phyloP scores from a whole-genome alignment of 2,329 filamentous ascomycete genomes.

The Cryphonectria radicalis region DNA sequence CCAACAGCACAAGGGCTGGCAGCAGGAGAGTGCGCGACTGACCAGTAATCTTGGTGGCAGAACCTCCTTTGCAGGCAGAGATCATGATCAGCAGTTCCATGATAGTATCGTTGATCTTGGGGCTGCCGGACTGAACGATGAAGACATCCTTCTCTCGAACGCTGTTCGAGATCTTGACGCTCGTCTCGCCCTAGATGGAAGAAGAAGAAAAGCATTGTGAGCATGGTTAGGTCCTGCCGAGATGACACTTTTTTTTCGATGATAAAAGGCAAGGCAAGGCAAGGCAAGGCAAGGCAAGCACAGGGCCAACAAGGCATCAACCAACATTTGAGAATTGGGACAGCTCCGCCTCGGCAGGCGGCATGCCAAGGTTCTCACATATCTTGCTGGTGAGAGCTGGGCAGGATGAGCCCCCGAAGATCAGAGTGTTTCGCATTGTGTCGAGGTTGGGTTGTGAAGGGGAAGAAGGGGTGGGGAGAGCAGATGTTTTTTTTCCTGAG shows the following conservation, averaged over 20 bases:
- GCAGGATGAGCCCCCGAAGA: constrained; percentile 71
- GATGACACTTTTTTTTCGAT: constrained; percentile 15
- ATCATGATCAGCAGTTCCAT: constrained; percentile 99
- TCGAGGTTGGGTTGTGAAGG: constrained; percentile 3
- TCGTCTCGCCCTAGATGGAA: constrained; percentile 64
- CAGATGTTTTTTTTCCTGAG: constrained; percentile 10
- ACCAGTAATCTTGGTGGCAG: constrained; percentile 96
- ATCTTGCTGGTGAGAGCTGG: constrained; percentile 67
- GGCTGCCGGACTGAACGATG: constrained; percentile 95
- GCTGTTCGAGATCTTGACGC: constrained; percentile 70
- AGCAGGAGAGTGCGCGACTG: constrained; percentile 17
- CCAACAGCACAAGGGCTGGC: constrained; percentile 6
- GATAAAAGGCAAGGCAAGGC: constrained; percentile 33
- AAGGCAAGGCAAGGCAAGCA: constrained; percentile 9
- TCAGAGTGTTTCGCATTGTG: constrained; percentile 67
- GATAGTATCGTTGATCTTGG: constrained; percentile 96
- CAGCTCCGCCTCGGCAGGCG: constrained; percentile 66
- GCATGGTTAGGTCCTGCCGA: constrained; percentile 25
- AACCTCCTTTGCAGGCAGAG: constrained; percentile 96
- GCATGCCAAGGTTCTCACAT: constrained; percentile 71
- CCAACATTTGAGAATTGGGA: constrained; percentile 70
- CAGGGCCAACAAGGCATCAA: constrained; percentile 23
- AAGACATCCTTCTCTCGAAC: constrained; percentile 99
- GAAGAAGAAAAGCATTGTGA: constrained; percentile 28
- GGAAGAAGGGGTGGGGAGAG: constrained; percentile 20